Evolutionary conservation across 2,329 filamentous ascomycete species (phyloP).

Genomic region (Colletotrichum eremochloae): DNA sequence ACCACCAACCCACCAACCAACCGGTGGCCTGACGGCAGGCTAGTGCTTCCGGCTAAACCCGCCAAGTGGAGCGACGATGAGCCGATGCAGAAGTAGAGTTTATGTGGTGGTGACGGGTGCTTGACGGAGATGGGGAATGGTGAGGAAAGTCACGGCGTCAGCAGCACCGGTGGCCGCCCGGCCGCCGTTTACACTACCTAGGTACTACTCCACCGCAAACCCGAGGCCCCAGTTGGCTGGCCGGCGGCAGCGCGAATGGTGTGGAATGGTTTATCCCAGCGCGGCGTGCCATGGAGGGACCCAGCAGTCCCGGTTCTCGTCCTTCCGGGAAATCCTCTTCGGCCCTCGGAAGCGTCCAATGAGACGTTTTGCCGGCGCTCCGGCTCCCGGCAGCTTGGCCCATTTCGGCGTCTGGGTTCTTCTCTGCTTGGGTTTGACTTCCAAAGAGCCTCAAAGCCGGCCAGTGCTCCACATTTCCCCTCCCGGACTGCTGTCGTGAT

Average conservation of each 20-base stretch:
- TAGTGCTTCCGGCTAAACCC: not conserved
- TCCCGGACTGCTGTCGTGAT: conserved; percentile 8
- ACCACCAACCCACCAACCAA: not conserved
- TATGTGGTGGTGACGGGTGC: not conserved
- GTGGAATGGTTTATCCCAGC: not conserved
- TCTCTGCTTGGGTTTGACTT: not conserved
- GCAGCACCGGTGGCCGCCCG: not conserved
- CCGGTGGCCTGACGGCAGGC: not conserved
- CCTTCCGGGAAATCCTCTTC: conserved; percentile 42
- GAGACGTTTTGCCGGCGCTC: conserved; percentile 24
- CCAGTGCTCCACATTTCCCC: not conserved
- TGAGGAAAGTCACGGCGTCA: not conserved
- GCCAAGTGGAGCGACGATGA: not conserved
- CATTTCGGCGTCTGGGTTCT: conserved; percentile 16
- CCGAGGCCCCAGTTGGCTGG: not conserved
- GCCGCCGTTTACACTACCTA: not conserved
- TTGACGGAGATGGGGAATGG: not conserved
- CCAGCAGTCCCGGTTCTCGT: conserved; percentile 39
- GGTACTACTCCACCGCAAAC: not conserved
- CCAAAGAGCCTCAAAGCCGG: conserved; percentile 1
- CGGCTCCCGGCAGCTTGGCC: conserved; percentile 33
- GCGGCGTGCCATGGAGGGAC: conserved; percentile 23
- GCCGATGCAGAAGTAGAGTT: not conserved
- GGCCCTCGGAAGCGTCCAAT: conserved; percentile 27
- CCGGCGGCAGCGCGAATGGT: no score